Evolutionary conservation across 495 filamentous ascomycete species (phyloP).

Genomic region (Bryoglossum gracile): DNA sequence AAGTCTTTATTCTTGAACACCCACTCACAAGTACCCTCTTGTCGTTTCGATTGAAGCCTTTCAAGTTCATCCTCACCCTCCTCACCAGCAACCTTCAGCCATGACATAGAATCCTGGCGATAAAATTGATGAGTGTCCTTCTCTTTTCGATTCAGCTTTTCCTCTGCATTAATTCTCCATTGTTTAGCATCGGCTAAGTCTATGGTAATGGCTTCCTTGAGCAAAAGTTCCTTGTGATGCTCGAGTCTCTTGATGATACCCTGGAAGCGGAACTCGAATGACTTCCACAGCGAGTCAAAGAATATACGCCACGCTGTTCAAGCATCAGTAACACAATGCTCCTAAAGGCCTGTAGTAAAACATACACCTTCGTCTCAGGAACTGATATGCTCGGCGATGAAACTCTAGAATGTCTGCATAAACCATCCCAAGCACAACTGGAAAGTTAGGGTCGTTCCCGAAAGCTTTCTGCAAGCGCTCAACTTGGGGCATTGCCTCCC

Average conservation of each 20-base stretch:
- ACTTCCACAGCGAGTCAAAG: constrained; percentile 29
- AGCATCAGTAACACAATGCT: neutral
- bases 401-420: constrained; percentile 35
- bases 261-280: constrained; percentile 27
- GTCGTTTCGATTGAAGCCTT: constrained; percentile 3
- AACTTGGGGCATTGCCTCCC: constrained; percentile 31
- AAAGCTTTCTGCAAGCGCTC: constrained; percentile 25
- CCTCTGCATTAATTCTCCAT: constrained; percentile 9
- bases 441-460: constrained; percentile 25
- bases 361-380: constrained; percentile 26
- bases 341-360: neutral
- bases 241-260: constrained; percentile 27
- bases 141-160: constrained; percentile 3
- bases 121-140: constrained; percentile 1
- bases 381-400: constrained; percentile 33
- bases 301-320: constrained; percentile 28
- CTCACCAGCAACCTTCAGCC: constrained; percentile 6
- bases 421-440: constrained; percentile 26
- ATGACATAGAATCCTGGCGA: constrained; percentile 10
- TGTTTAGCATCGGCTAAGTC: constrained; percentile 26
- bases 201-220: constrained; percentile 27
- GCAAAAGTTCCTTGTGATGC: constrained; percentile 27
- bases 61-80: constrained; percentile 12
- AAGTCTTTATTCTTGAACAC: constrained; percentile 8
- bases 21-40: constrained; percentile 16